Conservation (phyloP, 1,139 yeast species). For the Yamadazyma dushanensis region DNA sequence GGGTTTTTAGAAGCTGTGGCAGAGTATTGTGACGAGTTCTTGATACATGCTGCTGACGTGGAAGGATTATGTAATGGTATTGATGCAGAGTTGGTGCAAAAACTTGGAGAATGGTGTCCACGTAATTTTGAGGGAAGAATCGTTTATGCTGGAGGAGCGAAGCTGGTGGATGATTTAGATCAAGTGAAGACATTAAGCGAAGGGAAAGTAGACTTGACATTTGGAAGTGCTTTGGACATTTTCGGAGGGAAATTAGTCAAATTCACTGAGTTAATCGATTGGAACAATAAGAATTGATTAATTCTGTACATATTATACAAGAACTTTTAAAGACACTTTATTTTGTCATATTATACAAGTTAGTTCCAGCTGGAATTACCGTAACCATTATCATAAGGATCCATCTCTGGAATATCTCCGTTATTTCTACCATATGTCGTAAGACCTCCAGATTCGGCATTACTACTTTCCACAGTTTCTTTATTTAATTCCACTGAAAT, state of each 20-base stretch:
- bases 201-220: constrained; percentile 88
- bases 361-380: constrained; percentile 37
- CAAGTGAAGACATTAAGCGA: constrained; percentile 64
- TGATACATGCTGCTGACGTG: constrained; percentile 97
- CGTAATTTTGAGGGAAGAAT: constrained; percentile 59
- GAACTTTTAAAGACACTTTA: background rate
- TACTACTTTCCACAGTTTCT: constrained; percentile 52
- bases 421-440: constrained; percentile 51
- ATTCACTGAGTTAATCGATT: constrained; percentile 68
- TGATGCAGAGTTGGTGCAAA: constrained; percentile 70
- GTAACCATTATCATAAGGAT: constrained; percentile 45
- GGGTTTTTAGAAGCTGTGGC: constrained; percentile 57
- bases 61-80: constrained; percentile 95
- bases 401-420: constrained; percentile 40
- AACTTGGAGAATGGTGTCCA: constrained; percentile 78
- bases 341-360: background rate
- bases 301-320: constrained; percentile 1
- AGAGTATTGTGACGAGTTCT: constrained; percentile 75
- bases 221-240: constrained; percentile 89
- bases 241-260: constrained; percentile 85
- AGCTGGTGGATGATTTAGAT: constrained; percentile 63
- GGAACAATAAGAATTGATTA: constrained; percentile 53
- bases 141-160: constrained; percentile 98
- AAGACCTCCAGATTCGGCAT: constrained; percentile 44
- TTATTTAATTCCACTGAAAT: constrained; percentile 79